Conservation (phyloP, 495 filamentous ascomycete species). For the Lasiosphaeriaceae sp. region DNA sequence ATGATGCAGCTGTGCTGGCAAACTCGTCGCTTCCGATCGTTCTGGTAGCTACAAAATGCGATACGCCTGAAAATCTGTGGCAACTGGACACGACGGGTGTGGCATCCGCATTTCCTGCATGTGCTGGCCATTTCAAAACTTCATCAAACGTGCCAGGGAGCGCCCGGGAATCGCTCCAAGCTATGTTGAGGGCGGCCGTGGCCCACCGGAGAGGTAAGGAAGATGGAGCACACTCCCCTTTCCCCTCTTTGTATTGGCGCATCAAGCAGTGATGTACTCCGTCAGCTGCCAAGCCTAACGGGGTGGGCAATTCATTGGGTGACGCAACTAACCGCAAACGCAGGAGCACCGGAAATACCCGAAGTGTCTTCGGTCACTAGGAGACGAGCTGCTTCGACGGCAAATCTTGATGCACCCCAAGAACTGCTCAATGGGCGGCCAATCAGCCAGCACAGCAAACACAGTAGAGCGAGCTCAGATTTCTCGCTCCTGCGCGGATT, state of each 20-base stretch:
- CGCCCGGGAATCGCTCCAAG: conserved; percentile 72
- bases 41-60: conserved; percentile 83
- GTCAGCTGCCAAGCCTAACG: background rate
- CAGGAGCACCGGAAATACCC: conserved; percentile 20
- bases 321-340: conserved; percentile 14
- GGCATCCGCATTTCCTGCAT: conserved; percentile 56
- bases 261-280: background rate
- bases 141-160: conserved; percentile 66
- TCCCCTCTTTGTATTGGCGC: background rate
- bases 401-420: conserved; percentile 47
- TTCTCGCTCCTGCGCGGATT: conserved; percentile 50
- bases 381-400: conserved; percentile 47
- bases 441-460: conserved; percentile 49
- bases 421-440: conserved; percentile 43
- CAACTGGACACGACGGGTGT: conserved; percentile 58
- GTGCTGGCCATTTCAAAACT: conserved; percentile 68
- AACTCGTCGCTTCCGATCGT: conserved; percentile 66
- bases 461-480: conserved; percentile 64
- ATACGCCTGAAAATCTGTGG: conserved; percentile 56
- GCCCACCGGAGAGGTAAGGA: conserved; percentile 61
- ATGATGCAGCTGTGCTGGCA: conserved; percentile 59
- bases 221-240: background rate
- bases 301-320: background rate
- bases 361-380: conserved; percentile 21
- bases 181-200: conserved; percentile 69